phyloP scores from a whole-genome alignment of 2,329 filamentous ascomycete genomes.

The Sarocladium kiliense region DNA sequence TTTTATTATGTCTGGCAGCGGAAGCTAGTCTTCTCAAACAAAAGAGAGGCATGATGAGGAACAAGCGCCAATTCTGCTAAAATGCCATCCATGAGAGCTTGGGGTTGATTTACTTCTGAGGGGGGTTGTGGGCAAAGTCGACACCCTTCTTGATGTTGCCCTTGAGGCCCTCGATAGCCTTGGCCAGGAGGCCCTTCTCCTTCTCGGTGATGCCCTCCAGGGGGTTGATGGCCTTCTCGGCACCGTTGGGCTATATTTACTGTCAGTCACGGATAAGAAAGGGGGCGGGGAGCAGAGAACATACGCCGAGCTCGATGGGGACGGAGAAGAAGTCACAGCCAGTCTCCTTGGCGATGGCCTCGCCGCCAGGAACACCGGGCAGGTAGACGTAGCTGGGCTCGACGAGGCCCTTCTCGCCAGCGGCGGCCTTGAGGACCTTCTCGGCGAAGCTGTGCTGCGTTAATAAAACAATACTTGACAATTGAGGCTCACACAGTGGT shows the following conservation, averaged over 20 bases:
- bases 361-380: slow-evolving; percentile 80
- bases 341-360: slow-evolving; percentile 76
- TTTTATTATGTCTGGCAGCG: slow-evolving; percentile 31
- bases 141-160: slow-evolving; percentile 94
- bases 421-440: slow-evolving; percentile 81
- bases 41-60: not conserved
- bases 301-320: slow-evolving; percentile 89
- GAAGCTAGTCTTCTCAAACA: slow-evolving; percentile 10
- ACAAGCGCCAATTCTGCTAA: not conserved
- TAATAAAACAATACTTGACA: slow-evolving; percentile 6
- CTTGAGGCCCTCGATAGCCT: slow-evolving; percentile 72
- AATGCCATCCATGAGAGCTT: slow-evolving; percentile 7
- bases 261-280: slow-evolving; percentile 20
- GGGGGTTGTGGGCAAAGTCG: slow-evolving; percentile 80
- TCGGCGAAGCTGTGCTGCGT: slow-evolving; percentile 71
- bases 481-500: slow-evolving; percentile 10
- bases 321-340: slow-evolving; percentile 94
- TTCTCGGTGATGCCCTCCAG: slow-evolving; percentile 72
- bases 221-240: slow-evolving; percentile 78
- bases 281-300: slow-evolving; percentile 28
- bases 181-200: slow-evolving; percentile 83
- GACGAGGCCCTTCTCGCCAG: slow-evolving; percentile 87
- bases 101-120: slow-evolving; percentile 68
- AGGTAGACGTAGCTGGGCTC: slow-evolving; percentile 97
- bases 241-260: slow-evolving; percentile 64